phyloP scores from a whole-genome alignment of 225 moss, liverwort and hornwort genomes.

The Neckera pumila region DNA sequence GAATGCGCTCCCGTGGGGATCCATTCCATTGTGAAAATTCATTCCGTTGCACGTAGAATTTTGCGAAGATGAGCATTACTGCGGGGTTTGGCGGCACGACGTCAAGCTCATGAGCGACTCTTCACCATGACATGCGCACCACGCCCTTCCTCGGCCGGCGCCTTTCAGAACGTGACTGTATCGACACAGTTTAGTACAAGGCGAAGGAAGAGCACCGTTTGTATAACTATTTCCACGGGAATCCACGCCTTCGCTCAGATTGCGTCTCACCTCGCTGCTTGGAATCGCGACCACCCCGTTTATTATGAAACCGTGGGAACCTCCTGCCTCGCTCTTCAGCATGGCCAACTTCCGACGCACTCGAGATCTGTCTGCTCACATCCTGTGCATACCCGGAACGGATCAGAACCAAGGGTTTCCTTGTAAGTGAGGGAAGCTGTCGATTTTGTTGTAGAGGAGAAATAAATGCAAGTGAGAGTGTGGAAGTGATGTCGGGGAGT shows the following conservation, averaged over 20 bases:
- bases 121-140: slow-evolving; percentile 15
- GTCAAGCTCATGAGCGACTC: slow-evolving; percentile 1
- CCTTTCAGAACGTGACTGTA: neutral
- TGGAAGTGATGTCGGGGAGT: slow-evolving; percentile 37
- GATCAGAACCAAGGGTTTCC: neutral
- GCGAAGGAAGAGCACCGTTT: neutral
- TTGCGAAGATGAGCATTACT: slow-evolving; percentile 1
- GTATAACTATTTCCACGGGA: neutral
- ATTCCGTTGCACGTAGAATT: neutral
- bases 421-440: neutral
- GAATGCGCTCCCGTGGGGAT: neutral
- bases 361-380: slow-evolving; percentile 14
- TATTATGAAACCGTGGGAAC: slow-evolving; percentile 16
- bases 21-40: neutral
- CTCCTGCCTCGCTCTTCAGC: slow-evolving; percentile 1
- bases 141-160: neutral
- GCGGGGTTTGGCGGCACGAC: neutral
- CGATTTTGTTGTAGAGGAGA: neutral
- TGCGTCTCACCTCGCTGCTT: neutral
- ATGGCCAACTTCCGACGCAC: slow-evolving; percentile 22
- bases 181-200: neutral
- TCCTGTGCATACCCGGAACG: neutral
- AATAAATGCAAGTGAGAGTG: neutral
- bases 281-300: neutral
- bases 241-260: neutral